phyloP scores from a whole-genome alignment of 345 rosid genomes.

The Barbarea vulgaris region DNA sequence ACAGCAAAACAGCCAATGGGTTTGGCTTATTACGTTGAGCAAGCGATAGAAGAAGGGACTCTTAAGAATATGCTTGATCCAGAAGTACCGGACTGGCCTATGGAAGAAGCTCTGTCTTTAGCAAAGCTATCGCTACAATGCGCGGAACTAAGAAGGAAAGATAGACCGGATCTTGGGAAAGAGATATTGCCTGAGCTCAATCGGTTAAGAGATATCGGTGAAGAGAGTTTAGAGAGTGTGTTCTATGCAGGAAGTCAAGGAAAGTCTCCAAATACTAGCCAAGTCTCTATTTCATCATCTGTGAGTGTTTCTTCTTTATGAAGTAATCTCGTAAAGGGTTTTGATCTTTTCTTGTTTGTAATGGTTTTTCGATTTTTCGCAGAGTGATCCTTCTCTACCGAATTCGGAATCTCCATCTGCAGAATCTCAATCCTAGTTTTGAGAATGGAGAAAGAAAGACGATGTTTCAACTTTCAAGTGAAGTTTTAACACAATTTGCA shows the following conservation, averaged over 20 bases:
- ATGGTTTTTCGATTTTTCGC: not conserved
- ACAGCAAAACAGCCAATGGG: slow-evolving; percentile 91
- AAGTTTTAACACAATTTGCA: not conserved
- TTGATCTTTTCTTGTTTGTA: not conserved
- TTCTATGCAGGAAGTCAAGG: slow-evolving; percentile 28
- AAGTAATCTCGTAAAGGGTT: not conserved
- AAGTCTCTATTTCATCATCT: slow-evolving; percentile 42
- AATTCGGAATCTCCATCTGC: slow-evolving; percentile 30
- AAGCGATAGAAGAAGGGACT: slow-evolving; percentile 57
- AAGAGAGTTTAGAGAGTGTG: slow-evolving; percentile 47
- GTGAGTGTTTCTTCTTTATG: slow-evolving; percentile 37
- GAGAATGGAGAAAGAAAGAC: not conserved
- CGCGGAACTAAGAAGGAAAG: slow-evolving; percentile 85
- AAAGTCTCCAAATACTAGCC: slow-evolving; percentile 44
- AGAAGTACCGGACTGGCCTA: slow-evolving; percentile 77
- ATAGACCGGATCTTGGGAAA: slow-evolving; percentile 84
- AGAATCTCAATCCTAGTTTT: slow-evolving; percentile 21
- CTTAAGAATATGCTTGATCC: slow-evolving; percentile 70
- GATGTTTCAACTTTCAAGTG: no score
- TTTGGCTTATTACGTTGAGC: slow-evolving; percentile 58
- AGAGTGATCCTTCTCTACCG: slow-evolving; percentile 34
- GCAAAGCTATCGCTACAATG: slow-evolving; percentile 68
- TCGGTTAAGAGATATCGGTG: slow-evolving; percentile 64
- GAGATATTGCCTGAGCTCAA: slow-evolving; percentile 64
- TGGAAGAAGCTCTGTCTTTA: slow-evolving; percentile 57